Percentiles rank a stretch among this genome's conserved stretches.
phyloP scores from a whole-genome alignment of 1,139 yeast genomes.

The Yamadazyma mexicana region DNA sequence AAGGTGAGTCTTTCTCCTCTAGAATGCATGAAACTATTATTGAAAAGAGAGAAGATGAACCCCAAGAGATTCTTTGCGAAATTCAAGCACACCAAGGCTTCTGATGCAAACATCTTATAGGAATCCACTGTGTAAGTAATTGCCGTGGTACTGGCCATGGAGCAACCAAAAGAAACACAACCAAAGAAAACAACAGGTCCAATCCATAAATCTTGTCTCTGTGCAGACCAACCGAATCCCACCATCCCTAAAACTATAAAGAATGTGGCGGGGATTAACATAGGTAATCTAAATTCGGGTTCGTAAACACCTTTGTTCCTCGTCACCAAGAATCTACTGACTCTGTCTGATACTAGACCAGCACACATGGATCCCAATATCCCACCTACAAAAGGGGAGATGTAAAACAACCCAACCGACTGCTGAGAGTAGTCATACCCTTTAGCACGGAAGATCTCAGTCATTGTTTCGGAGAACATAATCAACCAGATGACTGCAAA shows the following conservation, averaged over 20 bases:
- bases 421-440: conserved; percentile 51
- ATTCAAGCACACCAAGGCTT: conserved; percentile 57
- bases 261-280: conserved; percentile 53
- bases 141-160: conserved; percentile 61
- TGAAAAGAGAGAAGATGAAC: conserved; percentile 57
- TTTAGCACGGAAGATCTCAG: conserved; percentile 44
- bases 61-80: conserved; percentile 56
- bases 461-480: conserved; percentile 57
- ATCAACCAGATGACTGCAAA: conserved; percentile 66
- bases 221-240: conserved; percentile 65
- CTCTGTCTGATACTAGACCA: conserved; percentile 50
- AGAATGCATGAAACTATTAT: conserved; percentile 42
- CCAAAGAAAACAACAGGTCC: conserved; percentile 61
- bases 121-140: conserved; percentile 62
- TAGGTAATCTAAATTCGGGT: conserved; percentile 59
- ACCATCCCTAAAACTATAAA: conserved; percentile 50
- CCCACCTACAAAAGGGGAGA: conserved; percentile 62
- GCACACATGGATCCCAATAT: conserved; percentile 56
- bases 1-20: conserved; percentile 51
- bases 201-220: conserved; percentile 51
- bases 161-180: conserved; percentile 57
- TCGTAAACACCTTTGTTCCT: conserved; percentile 57
- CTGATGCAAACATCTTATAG: conserved; percentile 59
- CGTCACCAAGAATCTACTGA: conserved; percentile 37
- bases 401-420: conserved; percentile 56